Conservation (phyloP, 2,329 filamentous ascomycete species). For the Albifimbria verrucaria region DNA sequence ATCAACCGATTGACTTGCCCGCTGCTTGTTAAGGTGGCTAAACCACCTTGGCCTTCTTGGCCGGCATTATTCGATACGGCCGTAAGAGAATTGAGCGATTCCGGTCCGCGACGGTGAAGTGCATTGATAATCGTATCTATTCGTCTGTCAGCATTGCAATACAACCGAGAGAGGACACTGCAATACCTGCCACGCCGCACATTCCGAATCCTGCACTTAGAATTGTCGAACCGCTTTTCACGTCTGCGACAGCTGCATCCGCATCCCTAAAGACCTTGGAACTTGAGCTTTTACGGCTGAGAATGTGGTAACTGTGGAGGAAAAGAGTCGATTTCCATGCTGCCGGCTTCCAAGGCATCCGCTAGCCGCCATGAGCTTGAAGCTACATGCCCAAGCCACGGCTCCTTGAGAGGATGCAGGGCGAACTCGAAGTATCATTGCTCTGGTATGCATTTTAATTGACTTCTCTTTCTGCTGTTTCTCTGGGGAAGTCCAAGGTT, state of each 20-base stretch:
- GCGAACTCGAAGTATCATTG: background rate
- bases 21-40: conserved; percentile 64
- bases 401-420: background rate
- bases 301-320: background rate
- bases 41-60: conserved; percentile 62
- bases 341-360: too few species aligned
- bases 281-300: conserved; percentile 21
- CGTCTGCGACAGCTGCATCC: conserved; percentile 66
- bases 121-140: conserved; percentile 69
- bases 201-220: conserved; percentile 81
- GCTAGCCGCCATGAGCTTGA: background rate
- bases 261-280: conserved; percentile 54
- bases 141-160: background rate
- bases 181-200: conserved; percentile 66
- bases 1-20: conserved; percentile 72
- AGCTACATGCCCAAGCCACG: background rate
- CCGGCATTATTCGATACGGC: conserved; percentile 82
- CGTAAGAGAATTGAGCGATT: conserved; percentile 64
- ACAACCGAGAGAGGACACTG: background rate
- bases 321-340: background rate
- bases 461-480: background rate
- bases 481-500: background rate
- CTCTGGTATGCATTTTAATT: background rate
- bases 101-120: conserved; percentile 56
- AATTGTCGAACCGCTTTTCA: conserved; percentile 67